phyloP scores from a whole-genome alignment of 2,329 filamentous ascomycete genomes.

The Penicillium sp. region DNA sequence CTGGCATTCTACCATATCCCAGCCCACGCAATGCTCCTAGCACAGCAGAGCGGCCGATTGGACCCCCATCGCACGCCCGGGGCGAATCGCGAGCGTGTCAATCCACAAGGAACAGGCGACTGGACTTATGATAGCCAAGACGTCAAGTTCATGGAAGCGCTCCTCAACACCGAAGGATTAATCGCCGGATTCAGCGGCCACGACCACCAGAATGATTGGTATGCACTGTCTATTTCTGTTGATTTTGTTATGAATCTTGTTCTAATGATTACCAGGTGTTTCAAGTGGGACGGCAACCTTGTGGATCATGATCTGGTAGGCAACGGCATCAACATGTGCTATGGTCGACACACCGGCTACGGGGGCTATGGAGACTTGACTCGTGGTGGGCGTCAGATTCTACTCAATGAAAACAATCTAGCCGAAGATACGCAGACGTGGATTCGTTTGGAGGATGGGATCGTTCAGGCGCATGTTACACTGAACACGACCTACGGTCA shows the following conservation, averaged over 20 bases:
- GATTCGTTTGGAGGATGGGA: constrained; percentile 61
- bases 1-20: constrained; percentile 61
- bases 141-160: constrained; percentile 63
- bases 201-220: constrained; percentile 66
- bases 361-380: constrained; percentile 69
- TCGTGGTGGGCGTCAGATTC: constrained; percentile 61
- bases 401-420: constrained; percentile 50
- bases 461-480: constrained; percentile 52
- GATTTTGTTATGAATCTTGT: not conserved
- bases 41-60: constrained; percentile 46
- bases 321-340: constrained; percentile 55
- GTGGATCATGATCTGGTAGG: constrained; percentile 37
- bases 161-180: constrained; percentile 57
- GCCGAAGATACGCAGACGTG: constrained; percentile 58
- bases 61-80: constrained; percentile 46
- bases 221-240: constrained; percentile 36
- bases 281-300: constrained; percentile 39
- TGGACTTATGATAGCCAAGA: constrained; percentile 47
- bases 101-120: constrained; percentile 19
- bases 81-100: constrained; percentile 49
- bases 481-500: constrained; percentile 62
- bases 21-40: constrained; percentile 42
- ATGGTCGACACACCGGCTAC: constrained; percentile 68
- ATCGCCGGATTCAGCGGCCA: constrained; percentile 66
- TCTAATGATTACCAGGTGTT: constrained; percentile 29